Conservation (phyloP, 805 yeast species). For the Lipomyces sp. region DNA sequence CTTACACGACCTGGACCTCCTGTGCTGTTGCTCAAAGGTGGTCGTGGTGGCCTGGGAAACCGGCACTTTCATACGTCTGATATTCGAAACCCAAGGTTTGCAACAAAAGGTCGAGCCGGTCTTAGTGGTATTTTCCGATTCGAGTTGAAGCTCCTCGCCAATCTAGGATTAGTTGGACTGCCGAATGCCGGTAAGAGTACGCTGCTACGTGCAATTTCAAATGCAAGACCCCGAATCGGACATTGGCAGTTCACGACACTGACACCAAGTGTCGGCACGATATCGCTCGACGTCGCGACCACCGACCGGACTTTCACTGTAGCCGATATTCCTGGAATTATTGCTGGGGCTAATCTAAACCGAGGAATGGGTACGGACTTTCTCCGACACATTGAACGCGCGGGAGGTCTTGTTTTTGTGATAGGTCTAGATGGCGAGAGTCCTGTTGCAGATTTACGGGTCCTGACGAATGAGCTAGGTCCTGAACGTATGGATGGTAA, state of each 20-base stretch:
- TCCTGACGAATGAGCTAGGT: constrained; percentile 75
- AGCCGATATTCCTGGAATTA: constrained; percentile 97
- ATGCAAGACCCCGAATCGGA: constrained; percentile 89
- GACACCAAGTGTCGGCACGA: constrained; percentile 90
- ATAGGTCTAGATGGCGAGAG: constrained; percentile 69
- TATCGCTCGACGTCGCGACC: constrained; percentile 64
- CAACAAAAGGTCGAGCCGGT: constrained; percentile 77
- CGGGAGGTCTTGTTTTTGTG: constrained; percentile 87
- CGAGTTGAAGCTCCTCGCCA: constrained; percentile 88
- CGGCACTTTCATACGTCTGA: constrained; percentile 88
- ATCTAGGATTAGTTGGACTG: constrained; percentile 89
- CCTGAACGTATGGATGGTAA: constrained; percentile 62
- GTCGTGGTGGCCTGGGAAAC: constrained; percentile 93
- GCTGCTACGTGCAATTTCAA: constrained; percentile 79
- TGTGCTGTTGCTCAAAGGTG: constrained; percentile 74
- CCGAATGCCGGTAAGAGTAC: constrained; percentile 98
- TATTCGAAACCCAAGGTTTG: constrained; percentile 87
- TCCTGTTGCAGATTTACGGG: constrained; percentile 68
- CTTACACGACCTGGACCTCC: constrained; percentile 67
- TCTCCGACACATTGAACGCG: constrained; percentile 87
- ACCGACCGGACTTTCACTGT: constrained; percentile 71
- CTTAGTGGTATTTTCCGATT: constrained; percentile 69
- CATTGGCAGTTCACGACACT: constrained; percentile 97
- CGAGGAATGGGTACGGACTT: constrained; percentile 95
- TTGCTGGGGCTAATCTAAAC: constrained; percentile 80